Conservation (phyloP, 2,329 filamentous ascomycete genomes). For the Fusarium sp. region DNA sequence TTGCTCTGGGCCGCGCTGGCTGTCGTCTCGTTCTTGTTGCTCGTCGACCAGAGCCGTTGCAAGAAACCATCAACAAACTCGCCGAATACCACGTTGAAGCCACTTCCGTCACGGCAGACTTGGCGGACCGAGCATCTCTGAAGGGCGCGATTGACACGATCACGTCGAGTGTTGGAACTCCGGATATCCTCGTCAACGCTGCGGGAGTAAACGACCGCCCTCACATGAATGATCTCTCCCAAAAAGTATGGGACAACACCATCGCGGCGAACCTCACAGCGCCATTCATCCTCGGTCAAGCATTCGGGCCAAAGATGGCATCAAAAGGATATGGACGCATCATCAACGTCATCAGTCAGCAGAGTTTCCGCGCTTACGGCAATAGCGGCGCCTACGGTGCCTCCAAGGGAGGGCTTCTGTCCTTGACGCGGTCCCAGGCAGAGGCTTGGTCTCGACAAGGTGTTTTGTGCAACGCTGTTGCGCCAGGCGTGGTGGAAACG, state of each 20-base stretch:
- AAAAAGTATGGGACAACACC: conserved; percentile 46
- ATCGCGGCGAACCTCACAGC: conserved; percentile 50
- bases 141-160: conserved; percentile 35
- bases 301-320: conserved; percentile 49
- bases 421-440: conserved; percentile 49
- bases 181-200: conserved; percentile 50
- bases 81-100: conserved; percentile 41
- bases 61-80: conserved; percentile 41
- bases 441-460: conserved; percentile 51
- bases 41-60: conserved; percentile 40
- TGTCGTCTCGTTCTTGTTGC: conserved; percentile 48
- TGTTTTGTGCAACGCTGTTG: conserved; percentile 50
- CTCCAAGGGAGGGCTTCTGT: conserved; percentile 47
- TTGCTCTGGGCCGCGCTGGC: conserved; percentile 46
- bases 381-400: conserved; percentile 51
- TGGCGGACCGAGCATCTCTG: conserved; percentile 29
- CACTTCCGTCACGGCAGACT: conserved; percentile 32
- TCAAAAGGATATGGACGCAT: conserved; percentile 47
- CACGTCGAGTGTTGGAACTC: conserved; percentile 35
- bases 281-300: conserved; percentile 47
- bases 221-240: conserved; percentile 45
- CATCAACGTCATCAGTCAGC: conserved; percentile 50
- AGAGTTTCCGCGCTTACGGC: conserved; percentile 47
- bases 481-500: conserved; percentile 48
- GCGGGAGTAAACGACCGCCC: conserved; percentile 47